Evolutionary conservation across 2,329 filamentous ascomycete species (phyloP), one percentile per base, ranked within the genome.

Genomic region (Cercospora zeae-maydis): DNA sequence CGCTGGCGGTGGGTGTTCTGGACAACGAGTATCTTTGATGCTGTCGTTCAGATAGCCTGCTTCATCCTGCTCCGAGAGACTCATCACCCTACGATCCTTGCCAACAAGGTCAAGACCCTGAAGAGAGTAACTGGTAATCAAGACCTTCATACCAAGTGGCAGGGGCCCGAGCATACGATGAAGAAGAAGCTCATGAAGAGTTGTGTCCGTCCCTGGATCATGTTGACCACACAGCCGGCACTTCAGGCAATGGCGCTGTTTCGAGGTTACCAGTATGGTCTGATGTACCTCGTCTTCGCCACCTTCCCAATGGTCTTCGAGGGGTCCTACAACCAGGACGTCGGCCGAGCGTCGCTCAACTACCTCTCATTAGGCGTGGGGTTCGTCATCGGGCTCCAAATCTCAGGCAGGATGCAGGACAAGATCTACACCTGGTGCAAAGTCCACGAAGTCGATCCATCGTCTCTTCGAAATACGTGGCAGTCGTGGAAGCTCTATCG

Each of bases 1-100:
- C 85, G 82, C 0, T 91, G 91, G 91, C 80, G 90, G 67, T 95
- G 91, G 90, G 80, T 93, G 0, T 93, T 93, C 79, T 93, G 89
- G 88, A 85, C 95, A 69, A 90, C 93, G 71, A 80, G 93, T 9
- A 95, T 96, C 70, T 74, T 93, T 24, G 79, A 88, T 42, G 86
- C 81, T 13, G 73, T 86, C 34, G 84, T 89, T 64, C 93, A 89
- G 86, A 61, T 89, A 13, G 74, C 92, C 63, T 92, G 93, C 74
- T 87, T 89, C 39, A 81, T 86, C 67, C 80, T 87, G 60, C 78
- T 86, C 1, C 80, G 80, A 63, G 87, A 89, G 71, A 88, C 87
- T 2, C 89, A 88, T 72, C 82, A 81, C 0, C 86, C 86, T 0
- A 83, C 82, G n/a, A 79, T 91, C 3, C 81, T 90, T 1, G 74